Base-by-base conservation (phyloP, 2,329 filamentous ascomycete genomes). In the Fusarium citri region DNA sequence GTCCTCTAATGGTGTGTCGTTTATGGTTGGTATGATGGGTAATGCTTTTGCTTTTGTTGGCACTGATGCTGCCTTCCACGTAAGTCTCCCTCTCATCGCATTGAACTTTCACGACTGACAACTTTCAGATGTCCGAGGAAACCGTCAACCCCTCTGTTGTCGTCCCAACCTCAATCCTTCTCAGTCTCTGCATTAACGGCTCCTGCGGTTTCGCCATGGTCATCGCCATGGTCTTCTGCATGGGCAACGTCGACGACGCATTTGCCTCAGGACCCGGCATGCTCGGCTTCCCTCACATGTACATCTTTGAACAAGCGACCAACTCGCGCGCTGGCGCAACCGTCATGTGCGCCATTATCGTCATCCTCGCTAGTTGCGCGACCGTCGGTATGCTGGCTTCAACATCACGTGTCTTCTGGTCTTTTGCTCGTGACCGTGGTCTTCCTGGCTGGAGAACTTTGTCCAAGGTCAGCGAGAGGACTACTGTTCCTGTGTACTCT, bases 391-490 rank as follows among this genome's bases (percentile, higher is more conserved):
- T 86, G 62, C 82, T 90, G 0, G 86, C 85, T 2, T 86, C 88
- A 0, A 86, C 87, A 0, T 88, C 87, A 1, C 82, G 87, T 15
- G 83, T 88, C 58, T 83, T 86, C 14, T 89, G 85, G 84, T 85
- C 87, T 0, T 88, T 88, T 68, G 72, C 78, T 2, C 73, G 78
- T 4, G 78, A 80, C 20, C 74, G 72, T 0, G 78, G 74, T 6
- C 59, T 80, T 34, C 78, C 78, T 8, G 73, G 73, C n/a, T 79
- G 76, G 75, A 55, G 66, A 26, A 68, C 66, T 4, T 30, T 79
- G 4, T 76, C 76, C 0, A 73, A 73, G 28, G 74, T 79, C 34
- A 68, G 68, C 30, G 48, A 65, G 8, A 68, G 73, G 6, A 79
- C 76, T 2, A 73, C 73, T 1, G 75, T 79, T 1, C 77, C 77